These are phyloP conservation scores for Linum tenue DNA, from an alignment of 345 rosid species.

Conservation along the genomic window DNA sequence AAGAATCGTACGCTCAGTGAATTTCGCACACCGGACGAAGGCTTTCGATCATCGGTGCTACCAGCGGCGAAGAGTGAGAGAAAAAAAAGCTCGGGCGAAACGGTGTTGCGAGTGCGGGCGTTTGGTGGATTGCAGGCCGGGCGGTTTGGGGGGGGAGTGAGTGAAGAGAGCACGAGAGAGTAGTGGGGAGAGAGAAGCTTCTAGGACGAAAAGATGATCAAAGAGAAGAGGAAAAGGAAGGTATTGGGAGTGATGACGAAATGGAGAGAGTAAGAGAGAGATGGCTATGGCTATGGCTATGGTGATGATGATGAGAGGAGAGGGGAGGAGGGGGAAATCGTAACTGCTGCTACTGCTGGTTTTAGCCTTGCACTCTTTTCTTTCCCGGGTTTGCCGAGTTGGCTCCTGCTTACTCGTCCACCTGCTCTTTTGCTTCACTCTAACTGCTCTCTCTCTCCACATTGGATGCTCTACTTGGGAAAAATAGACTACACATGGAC, in stretches of 20 bases:
- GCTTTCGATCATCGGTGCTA: neutral
- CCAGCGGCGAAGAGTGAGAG: constrained; percentile 16
- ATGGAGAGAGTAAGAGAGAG: too few relatives aligned
- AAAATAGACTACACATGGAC: too few relatives aligned
- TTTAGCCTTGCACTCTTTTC: too few relatives aligned
- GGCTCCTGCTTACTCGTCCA: constrained; percentile 20
- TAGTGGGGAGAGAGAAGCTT: constrained; percentile 2
- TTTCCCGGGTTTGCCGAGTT: constrained; percentile 10
- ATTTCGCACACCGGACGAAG: too few relatives aligned
- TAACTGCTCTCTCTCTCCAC: too few relatives aligned
- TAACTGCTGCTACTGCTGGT: constrained; percentile 14
- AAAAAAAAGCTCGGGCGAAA: constrained; percentile 17
- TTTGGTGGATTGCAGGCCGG: neutral
- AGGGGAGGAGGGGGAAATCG: constrained; percentile 2
- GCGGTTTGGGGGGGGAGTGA: constrained; percentile 12
- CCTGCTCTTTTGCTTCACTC: neutral
- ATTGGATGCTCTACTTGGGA: too few relatives aligned
- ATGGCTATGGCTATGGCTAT: neutral
- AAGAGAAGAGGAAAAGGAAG: neutral
- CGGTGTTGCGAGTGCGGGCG: neutral
- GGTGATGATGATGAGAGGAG: neutral
- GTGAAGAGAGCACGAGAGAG: neutral
- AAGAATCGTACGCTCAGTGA: neutral
- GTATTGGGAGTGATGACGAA: constrained; percentile 11
- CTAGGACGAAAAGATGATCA: constrained; percentile 8